Base-by-base conservation (phyloP, 805 yeast species). In the Barnettozyma wickerhamii region DNA sequence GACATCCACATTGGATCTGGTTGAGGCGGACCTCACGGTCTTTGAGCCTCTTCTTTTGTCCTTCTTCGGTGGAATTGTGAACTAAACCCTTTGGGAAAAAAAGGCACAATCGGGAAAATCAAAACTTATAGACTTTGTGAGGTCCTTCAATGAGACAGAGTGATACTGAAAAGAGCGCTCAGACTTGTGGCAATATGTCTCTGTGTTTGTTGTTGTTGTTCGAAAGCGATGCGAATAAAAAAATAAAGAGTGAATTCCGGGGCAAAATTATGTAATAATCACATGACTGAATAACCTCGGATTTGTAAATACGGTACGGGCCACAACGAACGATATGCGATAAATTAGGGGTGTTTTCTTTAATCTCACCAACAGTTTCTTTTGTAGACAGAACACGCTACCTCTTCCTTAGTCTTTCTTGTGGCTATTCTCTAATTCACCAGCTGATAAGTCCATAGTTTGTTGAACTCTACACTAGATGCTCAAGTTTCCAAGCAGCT, bases 41-140 rank as follows among this genome's bases (percentile, higher is more conserved):
- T 49, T 51, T 4, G 50, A 46, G 39, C 43, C 43, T 48, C 45
- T 50, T 41, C 49, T 45, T 39, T 45, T 49, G 17, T 37, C 42
- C 40, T 50, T 47, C 31, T 47, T 41, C 3, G 46, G 39, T 13
- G 50, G 47, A 32, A 48, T 48, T 9, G 31, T 45, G 46, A 17
- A 9, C 12, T 23, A 23, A 21, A 14, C 7, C 13, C 17, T 23
- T 6, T 4, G 15, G 24, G 26, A n/a, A 12, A 13, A 24, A 23
- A 30, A 17, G n/a, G 15, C n/a, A n/a, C n/a, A n/a, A n/a, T n/a
- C n/a, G n/a, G n/a, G n/a, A n/a, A n/a, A n/a, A n/a, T n/a, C n/a
- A n/a, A n/a, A n/a, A n/a, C n/a, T n/a, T n/a, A n/a, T n/a, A n/a
- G n/a, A n/a, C n/a, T n/a, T n/a, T n/a, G n/a, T n/a, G n/a, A n/a